Evolutionary conservation across 2,329 filamentous ascomycete species (phyloP).

Genomic region (Drechslerella coelobrocha): DNA sequence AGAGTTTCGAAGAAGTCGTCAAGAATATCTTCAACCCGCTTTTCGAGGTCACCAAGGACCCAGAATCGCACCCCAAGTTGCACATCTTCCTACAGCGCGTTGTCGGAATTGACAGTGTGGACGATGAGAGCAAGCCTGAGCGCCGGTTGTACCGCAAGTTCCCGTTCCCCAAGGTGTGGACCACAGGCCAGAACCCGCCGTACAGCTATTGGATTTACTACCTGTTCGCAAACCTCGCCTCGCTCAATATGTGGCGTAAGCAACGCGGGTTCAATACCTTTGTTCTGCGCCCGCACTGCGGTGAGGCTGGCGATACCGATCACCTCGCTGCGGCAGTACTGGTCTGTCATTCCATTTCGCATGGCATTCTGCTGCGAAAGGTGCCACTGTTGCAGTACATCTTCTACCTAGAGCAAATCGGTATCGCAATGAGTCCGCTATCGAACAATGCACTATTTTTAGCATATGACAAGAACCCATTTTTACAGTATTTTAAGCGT

Average conservation of each 20-base stretch:
- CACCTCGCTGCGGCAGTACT: slow-evolving; percentile 90
- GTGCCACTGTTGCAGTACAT: slow-evolving; percentile 94
- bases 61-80: slow-evolving; percentile 84
- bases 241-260: slow-evolving; percentile 89
- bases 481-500: slow-evolving; percentile 91
- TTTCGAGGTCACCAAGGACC: slow-evolving; percentile 91
- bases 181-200: slow-evolving; percentile 90
- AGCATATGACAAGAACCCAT: slow-evolving; percentile 95
- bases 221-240: slow-evolving; percentile 90
- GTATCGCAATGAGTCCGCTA: slow-evolving; percentile 98
- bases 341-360: slow-evolving; percentile 95
- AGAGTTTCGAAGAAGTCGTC: slow-evolving; percentile 87
- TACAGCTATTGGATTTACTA: slow-evolving; percentile 99
- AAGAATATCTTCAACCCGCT: slow-evolving; percentile 90
- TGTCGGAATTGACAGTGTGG: slow-evolving; percentile 95
- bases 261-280: slow-evolving; percentile 95
- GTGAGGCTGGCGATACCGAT: slow-evolving; percentile 95
- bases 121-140: slow-evolving; percentile 97
- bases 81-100: slow-evolving; percentile 94
- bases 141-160: slow-evolving; percentile 95
- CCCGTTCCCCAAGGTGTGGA: slow-evolving; percentile 86
- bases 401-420: slow-evolving; percentile 97
- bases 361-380: slow-evolving; percentile 89
- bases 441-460: slow-evolving; percentile 97
- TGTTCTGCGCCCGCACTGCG: slow-evolving; percentile 88